phyloP scores from a whole-genome alignment of 2,329 filamentous ascomycete genomes.

The Ceratocystis huliohia region DNA sequence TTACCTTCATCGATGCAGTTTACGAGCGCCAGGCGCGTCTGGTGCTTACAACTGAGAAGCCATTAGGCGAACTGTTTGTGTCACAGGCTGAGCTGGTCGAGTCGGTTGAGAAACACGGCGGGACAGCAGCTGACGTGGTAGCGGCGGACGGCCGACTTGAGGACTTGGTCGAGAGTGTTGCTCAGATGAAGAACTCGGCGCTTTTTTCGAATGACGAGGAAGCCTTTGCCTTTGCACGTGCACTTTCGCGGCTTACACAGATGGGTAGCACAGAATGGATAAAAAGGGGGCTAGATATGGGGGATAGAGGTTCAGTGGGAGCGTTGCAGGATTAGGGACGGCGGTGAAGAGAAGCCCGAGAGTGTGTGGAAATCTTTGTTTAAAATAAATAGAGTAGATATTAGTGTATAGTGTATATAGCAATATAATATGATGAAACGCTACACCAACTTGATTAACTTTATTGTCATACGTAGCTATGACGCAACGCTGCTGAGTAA shows the following conservation, averaged over 20 bases:
- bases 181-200: slow-evolving; percentile 68
- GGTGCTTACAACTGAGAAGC: slow-evolving; percentile 79
- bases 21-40: slow-evolving; percentile 91
- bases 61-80: slow-evolving; percentile 74
- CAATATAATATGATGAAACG: no score
- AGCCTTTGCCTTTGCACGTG: slow-evolving; percentile 86
- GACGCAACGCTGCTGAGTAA: not conserved
- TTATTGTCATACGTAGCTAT: not conserved
- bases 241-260: slow-evolving; percentile 69
- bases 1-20: slow-evolving; percentile 93
- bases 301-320: slow-evolving; percentile 49
- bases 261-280: slow-evolving; percentile 97
- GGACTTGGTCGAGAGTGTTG: slow-evolving; percentile 72
- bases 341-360: not conserved
- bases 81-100: slow-evolving; percentile 56
- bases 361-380: not conserved
- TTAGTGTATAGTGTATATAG: no score
- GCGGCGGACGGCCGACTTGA: slow-evolving; percentile 55
- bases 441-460: no score
- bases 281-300: slow-evolving; percentile 61
- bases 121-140: slow-evolving; percentile 25
- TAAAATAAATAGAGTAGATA: not conserved
- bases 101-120: slow-evolving; percentile 40
- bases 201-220: slow-evolving; percentile 94
- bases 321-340: slow-evolving; percentile 48